A percentile compares a stretch with the other conserved stretches of the same genome.
Evolutionary conservation across 1,284 basidiomycete species (phyloP).

Genomic region (Tilletia caries): DNA sequence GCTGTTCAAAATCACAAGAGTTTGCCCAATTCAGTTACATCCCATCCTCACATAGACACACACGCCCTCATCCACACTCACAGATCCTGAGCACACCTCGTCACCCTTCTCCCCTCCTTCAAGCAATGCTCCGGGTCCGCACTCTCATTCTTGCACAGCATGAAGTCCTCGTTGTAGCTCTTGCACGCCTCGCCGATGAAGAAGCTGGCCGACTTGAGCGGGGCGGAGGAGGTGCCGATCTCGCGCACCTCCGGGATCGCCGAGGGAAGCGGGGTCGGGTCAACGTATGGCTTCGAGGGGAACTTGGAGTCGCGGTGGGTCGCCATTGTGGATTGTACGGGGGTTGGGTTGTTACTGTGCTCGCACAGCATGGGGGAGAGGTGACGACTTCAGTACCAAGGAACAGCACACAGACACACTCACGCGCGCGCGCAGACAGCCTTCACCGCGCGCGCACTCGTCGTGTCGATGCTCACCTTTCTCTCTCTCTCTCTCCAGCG

Average conservation of each 20-base stretch:
- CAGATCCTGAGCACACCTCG: constrained; percentile 91
- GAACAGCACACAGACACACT: no score
- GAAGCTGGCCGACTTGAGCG: constrained; percentile 93
- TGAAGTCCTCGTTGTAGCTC: constrained; percentile 99
- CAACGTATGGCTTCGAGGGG: constrained; percentile 50
- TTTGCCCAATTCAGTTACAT: not conserved
- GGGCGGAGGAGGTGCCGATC: constrained; percentile 85
- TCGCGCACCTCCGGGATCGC: constrained; percentile 75
- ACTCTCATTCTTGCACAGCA: constrained; percentile 95
- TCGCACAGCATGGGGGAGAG: no score
- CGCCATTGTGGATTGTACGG: constrained; percentile 49
- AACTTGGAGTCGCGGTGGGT: constrained; percentile 52
- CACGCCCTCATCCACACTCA: no score
- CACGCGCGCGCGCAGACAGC: no score
- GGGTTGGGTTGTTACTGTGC: no score
- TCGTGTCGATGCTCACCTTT: no score
- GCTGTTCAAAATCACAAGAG: constrained; percentile 58
- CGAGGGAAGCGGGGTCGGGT: constrained; percentile 45
- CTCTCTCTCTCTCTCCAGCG: no score
- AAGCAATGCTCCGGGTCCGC: constrained; percentile 83
- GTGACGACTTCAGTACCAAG: no score
- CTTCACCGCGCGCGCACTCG: no score
- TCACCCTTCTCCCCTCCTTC: constrained; percentile 92
- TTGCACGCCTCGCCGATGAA: constrained; percentile 95
- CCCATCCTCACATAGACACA: no score